Evolutionary conservation across 306 rosid species (phyloP), one percentile per base, ranked within the genome.

Genomic region (Cicer cuneatum): DNA sequence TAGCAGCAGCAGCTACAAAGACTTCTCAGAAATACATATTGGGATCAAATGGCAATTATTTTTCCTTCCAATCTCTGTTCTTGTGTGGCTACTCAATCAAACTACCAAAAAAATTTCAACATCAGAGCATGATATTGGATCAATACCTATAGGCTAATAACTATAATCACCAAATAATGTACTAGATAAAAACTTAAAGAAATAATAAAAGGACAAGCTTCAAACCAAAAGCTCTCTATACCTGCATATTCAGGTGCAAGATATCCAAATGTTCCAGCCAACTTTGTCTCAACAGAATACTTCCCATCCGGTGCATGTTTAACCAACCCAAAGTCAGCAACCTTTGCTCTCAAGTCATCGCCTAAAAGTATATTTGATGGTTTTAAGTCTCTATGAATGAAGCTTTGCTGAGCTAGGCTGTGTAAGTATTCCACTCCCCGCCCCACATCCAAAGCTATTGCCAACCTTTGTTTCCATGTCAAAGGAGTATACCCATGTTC

Each of bases 251-350:
- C 97, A 43, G 98, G 98, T 66, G 98, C 98, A 35, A 93, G 89
- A 85, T 93, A 93, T 15, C 98, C 97, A n/a, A 93, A 93, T 13
- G 98, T 93, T 81, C 98, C 98, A 0, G 97, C 98, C 86, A 93
- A 82, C 66, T 90, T 78, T 10, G 98, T 93, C 84, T 91, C 97
- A 6, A 93, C 86, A 6, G 96, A 93, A 71, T 86, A 80, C 78
- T 89, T 91, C 21, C 98, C 98, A 5, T 93, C 97, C 0, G 96
- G 96, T 8, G 93, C 93, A 29, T 86, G 78, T 73, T 84, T 83
- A 69, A 93, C 98, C 83, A 93, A 79, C 60, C 98, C 98, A 63
- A 93, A 91, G 81, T 91, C 98, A 1, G 97, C 85, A 63, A 93
- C 98, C 86, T 93, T 93, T 13, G 97, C 98, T 80, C 94, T 88